Percentiles rank a stretch among this genome's conserved stretches.
Conservation (phyloP, 2,329 filamentous ascomycete genomes). For the Pleomassaria siparia region DNA sequence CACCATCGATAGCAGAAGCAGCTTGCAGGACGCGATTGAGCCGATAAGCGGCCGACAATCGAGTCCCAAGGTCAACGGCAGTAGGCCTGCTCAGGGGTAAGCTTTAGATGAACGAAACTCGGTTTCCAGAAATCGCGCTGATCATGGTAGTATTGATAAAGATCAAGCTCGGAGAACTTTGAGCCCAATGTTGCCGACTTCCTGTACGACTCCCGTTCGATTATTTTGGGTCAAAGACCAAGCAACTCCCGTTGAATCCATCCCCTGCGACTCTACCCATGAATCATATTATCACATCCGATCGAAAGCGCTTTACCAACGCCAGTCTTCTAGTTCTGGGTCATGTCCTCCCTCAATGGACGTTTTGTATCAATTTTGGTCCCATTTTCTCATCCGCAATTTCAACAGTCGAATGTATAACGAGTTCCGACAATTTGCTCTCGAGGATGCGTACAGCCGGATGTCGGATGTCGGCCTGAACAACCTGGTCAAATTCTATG, state of each 20-base stretch:
- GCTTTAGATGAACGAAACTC: constrained; percentile 14
- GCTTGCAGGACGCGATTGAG: constrained; percentile 52
- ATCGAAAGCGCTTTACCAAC: constrained; percentile 53
- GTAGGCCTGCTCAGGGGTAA: constrained; percentile 35
- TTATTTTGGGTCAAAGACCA: constrained; percentile 56
- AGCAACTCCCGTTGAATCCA: constrained; percentile 45
- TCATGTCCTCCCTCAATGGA: constrained; percentile 61
- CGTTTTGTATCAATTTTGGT: constrained; percentile 74
- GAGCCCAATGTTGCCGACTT: constrained; percentile 20
- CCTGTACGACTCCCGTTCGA: constrained; percentile 21
- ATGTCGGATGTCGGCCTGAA: constrained; percentile 59
- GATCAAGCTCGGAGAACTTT: constrained; percentile 20
- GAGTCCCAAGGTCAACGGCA: constrained; percentile 39
- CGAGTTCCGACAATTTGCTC: constrained; percentile 69
- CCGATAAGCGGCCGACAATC: constrained; percentile 43
- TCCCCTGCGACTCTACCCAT: constrained; percentile 48
- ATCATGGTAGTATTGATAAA: constrained; percentile 24
- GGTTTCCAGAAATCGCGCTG: constrained; percentile 18
- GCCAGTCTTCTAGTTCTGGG: constrained; percentile 46
- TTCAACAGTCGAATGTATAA: constrained; percentile 76
- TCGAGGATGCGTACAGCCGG: constrained; percentile 61
- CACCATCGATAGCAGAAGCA: constrained; percentile 55
- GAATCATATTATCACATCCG: constrained; percentile 54
- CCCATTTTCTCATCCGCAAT: constrained; percentile 69
- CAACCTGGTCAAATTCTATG: constrained; percentile 67